phyloP scores from a whole-genome alignment of 768 basidiomycete genomes.

The Filobasidium floriforme region DNA sequence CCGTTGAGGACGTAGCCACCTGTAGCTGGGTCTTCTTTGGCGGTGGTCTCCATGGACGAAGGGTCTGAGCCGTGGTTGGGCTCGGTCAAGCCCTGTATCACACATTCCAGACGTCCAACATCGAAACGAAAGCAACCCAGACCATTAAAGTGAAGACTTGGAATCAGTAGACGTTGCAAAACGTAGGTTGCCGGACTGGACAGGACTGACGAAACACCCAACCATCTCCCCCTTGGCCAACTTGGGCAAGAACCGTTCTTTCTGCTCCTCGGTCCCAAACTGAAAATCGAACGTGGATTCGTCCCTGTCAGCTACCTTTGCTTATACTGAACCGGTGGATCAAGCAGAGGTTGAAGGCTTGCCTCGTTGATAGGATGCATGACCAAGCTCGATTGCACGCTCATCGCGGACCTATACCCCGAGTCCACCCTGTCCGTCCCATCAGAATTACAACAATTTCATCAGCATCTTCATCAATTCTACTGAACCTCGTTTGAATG shows the following conservation, averaged over 20 bases:
- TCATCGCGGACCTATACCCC: conserved; percentile 88
- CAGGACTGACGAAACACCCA: conserved; percentile 77
- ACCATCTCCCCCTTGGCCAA: conserved; percentile 76
- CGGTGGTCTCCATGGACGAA: conserved; percentile 92
- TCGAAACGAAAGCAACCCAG: no score
- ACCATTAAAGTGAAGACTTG: no score
- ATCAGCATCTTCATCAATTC: conserved; percentile 7
- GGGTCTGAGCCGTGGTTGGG: conserved; percentile 97
- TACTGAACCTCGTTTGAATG: background rate
- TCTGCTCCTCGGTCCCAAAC: conserved; percentile 82
- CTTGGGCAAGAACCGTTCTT: conserved; percentile 78
- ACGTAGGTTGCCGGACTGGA: no score
- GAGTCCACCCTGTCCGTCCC: conserved; percentile 63
- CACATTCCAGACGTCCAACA: no score
- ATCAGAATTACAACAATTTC: no score
- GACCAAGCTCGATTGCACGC: conserved; percentile 76
- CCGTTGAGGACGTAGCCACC: conserved; percentile 82
- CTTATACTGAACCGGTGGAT: background rate
- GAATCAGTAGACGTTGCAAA: no score
- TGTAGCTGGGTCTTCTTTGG: conserved; percentile 59
- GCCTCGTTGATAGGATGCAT: conserved; percentile 65
- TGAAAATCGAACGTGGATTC: background rate
- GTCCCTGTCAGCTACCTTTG: conserved; percentile 41
- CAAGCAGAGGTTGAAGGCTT: background rate
- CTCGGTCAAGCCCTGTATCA: conserved; percentile 88